These are phyloP conservation scores for Pichia heedii DNA, from an alignment of 805 yeast genomes.

Conservation along the genomic window DNA sequence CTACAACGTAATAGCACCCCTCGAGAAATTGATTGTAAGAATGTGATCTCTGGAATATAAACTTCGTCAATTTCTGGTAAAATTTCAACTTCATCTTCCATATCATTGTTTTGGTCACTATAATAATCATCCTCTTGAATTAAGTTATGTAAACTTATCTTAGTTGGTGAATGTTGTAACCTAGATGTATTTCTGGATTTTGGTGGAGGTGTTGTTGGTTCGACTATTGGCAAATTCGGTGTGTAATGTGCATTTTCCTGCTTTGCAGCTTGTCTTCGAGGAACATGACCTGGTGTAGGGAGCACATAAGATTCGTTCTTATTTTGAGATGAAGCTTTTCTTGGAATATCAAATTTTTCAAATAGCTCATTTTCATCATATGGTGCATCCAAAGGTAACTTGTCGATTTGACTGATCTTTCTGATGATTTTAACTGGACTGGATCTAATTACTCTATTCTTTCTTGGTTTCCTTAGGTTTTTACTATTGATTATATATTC, in stretches of 20 bases:
- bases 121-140: slow-evolving; percentile 7
- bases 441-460: neutral
- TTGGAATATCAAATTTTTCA: slow-evolving; percentile 9
- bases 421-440: neutral
- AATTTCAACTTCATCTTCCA: neutral
- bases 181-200: slow-evolving; percentile 4
- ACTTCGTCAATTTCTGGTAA: neutral
- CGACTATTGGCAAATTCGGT: slow-evolving; percentile 9
- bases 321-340: neutral
- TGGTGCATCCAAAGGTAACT: slow-evolving; percentile 2
- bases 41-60: slow-evolving; percentile 10
- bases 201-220: slow-evolving; percentile 1
- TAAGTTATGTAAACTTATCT: slow-evolving; percentile 18
- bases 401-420: neutral
- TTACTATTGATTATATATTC: neutral
- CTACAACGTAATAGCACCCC: slow-evolving; percentile 53
- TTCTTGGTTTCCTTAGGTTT: neutral
- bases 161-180: slow-evolving; percentile 13
- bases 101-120: neutral
- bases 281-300: neutral
- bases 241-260: slow-evolving; percentile 1
- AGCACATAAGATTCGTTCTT: neutral
- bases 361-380: slow-evolving; percentile 9
- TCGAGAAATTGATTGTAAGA: slow-evolving; percentile 58
- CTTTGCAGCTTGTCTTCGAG: slow-evolving; percentile 8